Base-by-base conservation (phyloP, 768 basidiomycete species). In the Trametes sanguinea region DNA sequence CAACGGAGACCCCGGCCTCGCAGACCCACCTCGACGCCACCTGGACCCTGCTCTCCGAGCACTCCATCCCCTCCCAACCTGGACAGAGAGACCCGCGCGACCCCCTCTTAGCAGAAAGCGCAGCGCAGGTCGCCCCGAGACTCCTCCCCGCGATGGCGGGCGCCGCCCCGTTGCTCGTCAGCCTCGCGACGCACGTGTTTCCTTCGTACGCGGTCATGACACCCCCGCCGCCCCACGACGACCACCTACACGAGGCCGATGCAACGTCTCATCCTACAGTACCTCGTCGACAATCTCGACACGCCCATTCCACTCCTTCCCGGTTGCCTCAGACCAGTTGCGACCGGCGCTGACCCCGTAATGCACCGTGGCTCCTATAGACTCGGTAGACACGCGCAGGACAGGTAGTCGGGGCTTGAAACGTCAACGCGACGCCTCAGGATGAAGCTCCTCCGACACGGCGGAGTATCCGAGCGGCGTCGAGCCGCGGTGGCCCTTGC, bases 211-310 rank as follows among this genome's bases (percentile, higher is more conserved):
- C 48, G 11, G 27, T 44, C 32, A 51, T 51, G 57, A 16, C 16
- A 16, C 40, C 29, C 14, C 42, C 32, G 11, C 50, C 57, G 3
- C 57, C 40, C 4, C 50, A 33, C 14, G 48, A 50, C 22, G 57
- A 59, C 50, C 57, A 51, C 17, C 57, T 59, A 17, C 57, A 59
- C 32, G 57, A 59, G 45, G 57, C 57, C 3, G n/a, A 35, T 59
- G 40, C 42, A 59, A 13, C 57, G 57, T 11, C 29, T 59, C 32
- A 51, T 59, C 33, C 42, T 59, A 16, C 27, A 59, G 6, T 59
- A 59, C 42, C 50, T 58, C 3, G 39, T 59, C 50, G 57, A 59
- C 27, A 48, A 59, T 17, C 39, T 16, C 14, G 57, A 59, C n/a
- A 47, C 42, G 9, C 51, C 51, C 17, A 53, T 53, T 40, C 51